Evolutionary conservation across 1,284 basidiomycete species (phyloP), one percentile per base, ranked within the genome.

Genomic region (Cryptococcus amylolentus): DNA sequence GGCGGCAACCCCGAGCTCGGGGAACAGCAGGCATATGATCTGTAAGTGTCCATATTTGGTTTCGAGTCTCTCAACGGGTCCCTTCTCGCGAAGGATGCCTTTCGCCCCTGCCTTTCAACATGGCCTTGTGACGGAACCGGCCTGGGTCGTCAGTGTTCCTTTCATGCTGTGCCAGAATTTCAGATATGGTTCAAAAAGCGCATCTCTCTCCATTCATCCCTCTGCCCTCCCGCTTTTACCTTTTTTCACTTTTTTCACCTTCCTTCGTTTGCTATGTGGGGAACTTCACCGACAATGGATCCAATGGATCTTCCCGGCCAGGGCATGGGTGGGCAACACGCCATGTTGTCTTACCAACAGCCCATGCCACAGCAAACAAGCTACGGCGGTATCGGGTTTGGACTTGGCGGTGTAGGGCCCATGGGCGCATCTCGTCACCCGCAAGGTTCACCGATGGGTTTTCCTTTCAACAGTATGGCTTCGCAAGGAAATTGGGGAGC

Each of bases 311-410:
- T 61, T 18, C 54, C 62, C 26, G 44, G 58, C n/a, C 54, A 57
- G 23, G 44, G 45, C 23, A 47, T 61, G 13, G 54, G 52, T 18
- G 61, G 56, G 20, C 46, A 47, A n/a, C 37, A 49, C 5, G 5
- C 1, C 7, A 44, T 59, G 48, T 47, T 48, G 14, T 55, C 42
- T 16, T 61, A 60, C 47, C 38, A 56, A 39, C 63, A 64, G 45
- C 62, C 59, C 31, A 35, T 26, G 49, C 51, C 41, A n/a, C 60
- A 55, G 20, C 39, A 60, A 20, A 62, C 61, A 20, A 37, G 58
- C 4, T 69, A 67, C 54, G 67, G 67, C 16, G 67, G 66, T n/a
- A 52, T 69, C n/a, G 67, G 67, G 14, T 69, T 67, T 49, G 67
- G 67, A 18, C 51, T 69, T n/a, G 51, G 58, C 50, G 55, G 58